Conservation (phyloP, 208 protist species). For the Tritrichomonas musculus region DNA sequence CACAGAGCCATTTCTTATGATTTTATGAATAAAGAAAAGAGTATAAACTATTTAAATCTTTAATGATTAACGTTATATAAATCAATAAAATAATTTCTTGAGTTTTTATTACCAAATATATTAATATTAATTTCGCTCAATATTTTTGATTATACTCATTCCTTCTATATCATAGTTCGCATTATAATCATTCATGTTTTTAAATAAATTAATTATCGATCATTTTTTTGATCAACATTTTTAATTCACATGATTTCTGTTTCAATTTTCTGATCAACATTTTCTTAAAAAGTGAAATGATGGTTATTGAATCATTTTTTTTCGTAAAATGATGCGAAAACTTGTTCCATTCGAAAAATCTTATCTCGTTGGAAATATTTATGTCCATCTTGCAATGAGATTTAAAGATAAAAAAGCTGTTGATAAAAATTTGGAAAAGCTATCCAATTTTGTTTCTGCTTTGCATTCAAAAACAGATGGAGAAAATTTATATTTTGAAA, state of each 20-base stretch:
- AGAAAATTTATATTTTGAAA: not conserved
- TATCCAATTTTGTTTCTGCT: not conserved
- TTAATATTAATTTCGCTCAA: too few relatives aligned
- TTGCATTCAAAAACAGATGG: not conserved
- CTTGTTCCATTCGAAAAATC: not conserved
- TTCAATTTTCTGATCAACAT: not conserved
- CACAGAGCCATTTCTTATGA: too few relatives aligned
- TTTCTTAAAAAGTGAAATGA: not conserved
- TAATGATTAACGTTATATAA: too few relatives aligned
- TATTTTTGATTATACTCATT: too few relatives aligned
- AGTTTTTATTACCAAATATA: too few relatives aligned
- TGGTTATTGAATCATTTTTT: not conserved
- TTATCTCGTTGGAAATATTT: not conserved
- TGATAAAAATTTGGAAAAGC: not conserved
- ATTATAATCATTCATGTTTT: not conserved
- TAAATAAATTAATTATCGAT: not conserved
- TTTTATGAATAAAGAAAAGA: too few relatives aligned
- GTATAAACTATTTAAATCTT: too few relatives aligned
- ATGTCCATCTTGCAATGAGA: not conserved
- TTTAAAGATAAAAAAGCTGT: not conserved
- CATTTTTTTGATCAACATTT: not conserved
- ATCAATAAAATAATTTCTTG: too few relatives aligned
- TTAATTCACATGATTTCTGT: not conserved
- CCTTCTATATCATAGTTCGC: too few relatives aligned
- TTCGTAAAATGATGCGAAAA: not conserved